Evolutionary conservation across 2,329 filamentous ascomycete species (phyloP).

Genomic region (Lachnellula cervina): DNA sequence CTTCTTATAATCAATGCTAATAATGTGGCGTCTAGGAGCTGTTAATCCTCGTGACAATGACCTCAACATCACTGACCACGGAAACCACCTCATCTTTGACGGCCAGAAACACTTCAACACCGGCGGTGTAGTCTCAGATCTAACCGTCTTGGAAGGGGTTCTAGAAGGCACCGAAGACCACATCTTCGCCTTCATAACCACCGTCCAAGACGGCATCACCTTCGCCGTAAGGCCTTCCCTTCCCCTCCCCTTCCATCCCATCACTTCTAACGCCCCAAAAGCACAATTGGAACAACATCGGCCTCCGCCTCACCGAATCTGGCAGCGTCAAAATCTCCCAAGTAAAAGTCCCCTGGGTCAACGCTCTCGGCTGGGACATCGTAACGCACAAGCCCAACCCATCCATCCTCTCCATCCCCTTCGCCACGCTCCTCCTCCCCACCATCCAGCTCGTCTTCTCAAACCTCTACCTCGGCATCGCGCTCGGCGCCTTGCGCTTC

Average conservation of each 20-base stretch:
- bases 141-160: constrained; percentile 61
- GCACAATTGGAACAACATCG: constrained; percentile 62
- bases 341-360: constrained; percentile 51
- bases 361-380: constrained; percentile 57
- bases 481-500: constrained; percentile 51
- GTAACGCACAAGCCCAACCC: constrained; percentile 46
- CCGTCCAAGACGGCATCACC: constrained; percentile 51
- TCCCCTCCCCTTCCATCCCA: neutral
- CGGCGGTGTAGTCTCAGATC: constrained; percentile 59
- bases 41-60: constrained; percentile 63
- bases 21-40: constrained; percentile 34
- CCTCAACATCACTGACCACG: constrained; percentile 49
- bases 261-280: constrained; percentile 1
- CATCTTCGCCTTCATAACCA: constrained; percentile 58
- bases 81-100: constrained; percentile 52
- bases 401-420: constrained; percentile 47
- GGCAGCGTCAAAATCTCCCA: constrained; percentile 57
- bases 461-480: constrained; percentile 63
- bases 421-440: constrained; percentile 53
- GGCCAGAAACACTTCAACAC: constrained; percentile 65
- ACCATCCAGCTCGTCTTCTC: constrained; percentile 62
- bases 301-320: constrained; percentile 59
- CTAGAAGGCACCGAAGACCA: constrained; percentile 53
- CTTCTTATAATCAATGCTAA: neutral
- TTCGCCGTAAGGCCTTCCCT: constrained; percentile 35